phyloP scores from a whole-genome alignment of 2,329 filamentous ascomycete genomes.

The Fusarium acutatum region DNA sequence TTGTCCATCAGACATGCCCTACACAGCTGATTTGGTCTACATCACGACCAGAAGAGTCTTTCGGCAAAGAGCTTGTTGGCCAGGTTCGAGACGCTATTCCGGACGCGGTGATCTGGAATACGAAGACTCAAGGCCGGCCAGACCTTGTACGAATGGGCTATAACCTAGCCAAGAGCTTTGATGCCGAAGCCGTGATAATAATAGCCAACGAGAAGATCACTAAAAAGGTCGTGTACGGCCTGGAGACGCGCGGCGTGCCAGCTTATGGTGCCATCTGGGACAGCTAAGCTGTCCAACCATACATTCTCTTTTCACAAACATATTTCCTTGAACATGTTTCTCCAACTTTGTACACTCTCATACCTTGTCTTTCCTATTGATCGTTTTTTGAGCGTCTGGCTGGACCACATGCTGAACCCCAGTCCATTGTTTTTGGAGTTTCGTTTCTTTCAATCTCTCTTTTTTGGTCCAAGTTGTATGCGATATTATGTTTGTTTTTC shows the following conservation, averaged over 20 bases:
- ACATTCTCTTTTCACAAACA: background rate
- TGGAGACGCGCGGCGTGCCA: constrained; percentile 71
- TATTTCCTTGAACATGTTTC: constrained; percentile 5
- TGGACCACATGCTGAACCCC: background rate
- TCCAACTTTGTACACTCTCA: background rate
- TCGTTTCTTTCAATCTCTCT: background rate
- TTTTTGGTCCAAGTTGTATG: background rate
- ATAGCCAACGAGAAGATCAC: constrained; percentile 77
- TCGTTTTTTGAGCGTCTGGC: background rate
- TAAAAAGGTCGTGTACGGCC: constrained; percentile 71
- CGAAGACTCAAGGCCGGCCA: constrained; percentile 64
- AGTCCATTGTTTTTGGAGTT: background rate
- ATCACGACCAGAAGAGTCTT: constrained; percentile 67
- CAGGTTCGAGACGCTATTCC: constrained; percentile 66
- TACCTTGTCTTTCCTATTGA: background rate
- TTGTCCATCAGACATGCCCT: constrained; percentile 59
- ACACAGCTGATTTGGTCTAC: constrained; percentile 76
- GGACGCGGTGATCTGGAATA: constrained; percentile 74
- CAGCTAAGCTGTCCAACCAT: constrained; percentile 42
- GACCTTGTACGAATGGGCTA: constrained; percentile 61
- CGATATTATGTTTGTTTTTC: background rate
- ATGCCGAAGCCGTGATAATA: constrained; percentile 75
- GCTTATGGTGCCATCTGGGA: constrained; percentile 82
- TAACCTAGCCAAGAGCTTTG: constrained; percentile 64
- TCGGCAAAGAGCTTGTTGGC: constrained; percentile 64